Percentiles rank a stretch among this genome's conserved stretches.
phyloP scores from a whole-genome alignment of 163 green algal species.

The Volvox carteri region DNA sequence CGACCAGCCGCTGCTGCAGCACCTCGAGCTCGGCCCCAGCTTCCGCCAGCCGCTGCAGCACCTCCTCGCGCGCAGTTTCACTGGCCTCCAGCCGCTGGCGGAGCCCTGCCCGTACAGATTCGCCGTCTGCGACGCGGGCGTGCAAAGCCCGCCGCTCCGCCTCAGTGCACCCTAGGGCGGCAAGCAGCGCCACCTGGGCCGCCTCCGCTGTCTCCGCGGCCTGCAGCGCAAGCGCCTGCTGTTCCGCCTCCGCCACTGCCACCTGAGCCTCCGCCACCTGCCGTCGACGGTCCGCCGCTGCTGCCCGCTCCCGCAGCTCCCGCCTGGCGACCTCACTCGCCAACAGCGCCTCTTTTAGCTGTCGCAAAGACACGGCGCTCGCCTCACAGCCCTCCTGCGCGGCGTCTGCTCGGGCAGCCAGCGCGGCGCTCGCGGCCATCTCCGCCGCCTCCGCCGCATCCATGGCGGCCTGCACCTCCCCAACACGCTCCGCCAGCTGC shows the following conservation, averaged over 20 bases:
- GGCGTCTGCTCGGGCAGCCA: neutral
- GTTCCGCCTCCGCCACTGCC: constrained; percentile 8
- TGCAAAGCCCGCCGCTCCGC: neutral
- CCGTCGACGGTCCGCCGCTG: constrained; percentile 14
- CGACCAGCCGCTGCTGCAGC: neutral
- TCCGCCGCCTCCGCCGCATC: neutral
- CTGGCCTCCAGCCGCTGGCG: neutral
- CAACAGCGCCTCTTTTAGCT: neutral
- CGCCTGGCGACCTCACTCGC: constrained; percentile 1
- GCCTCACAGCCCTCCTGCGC: neutral
- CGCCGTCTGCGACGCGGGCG: neutral
- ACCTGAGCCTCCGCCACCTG: constrained; percentile 1
- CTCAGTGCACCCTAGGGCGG: neutral
- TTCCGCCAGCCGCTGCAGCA: neutral
- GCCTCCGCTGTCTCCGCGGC: neutral
- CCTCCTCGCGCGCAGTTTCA: constrained; percentile 32
- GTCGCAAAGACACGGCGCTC: neutral
- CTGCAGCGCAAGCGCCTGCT: neutral
- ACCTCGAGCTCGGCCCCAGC: neutral
- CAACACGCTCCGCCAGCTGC: neutral
- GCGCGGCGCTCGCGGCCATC: neutral
- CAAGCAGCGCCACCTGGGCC: neutral
- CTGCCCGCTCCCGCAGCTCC: constrained; percentile 7
- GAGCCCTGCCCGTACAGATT: neutral
- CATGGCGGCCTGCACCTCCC: neutral